Evolutionary conservation across 805 yeast genomes (phyloP).

Genomic region (Clavispora vitiphila): DNA sequence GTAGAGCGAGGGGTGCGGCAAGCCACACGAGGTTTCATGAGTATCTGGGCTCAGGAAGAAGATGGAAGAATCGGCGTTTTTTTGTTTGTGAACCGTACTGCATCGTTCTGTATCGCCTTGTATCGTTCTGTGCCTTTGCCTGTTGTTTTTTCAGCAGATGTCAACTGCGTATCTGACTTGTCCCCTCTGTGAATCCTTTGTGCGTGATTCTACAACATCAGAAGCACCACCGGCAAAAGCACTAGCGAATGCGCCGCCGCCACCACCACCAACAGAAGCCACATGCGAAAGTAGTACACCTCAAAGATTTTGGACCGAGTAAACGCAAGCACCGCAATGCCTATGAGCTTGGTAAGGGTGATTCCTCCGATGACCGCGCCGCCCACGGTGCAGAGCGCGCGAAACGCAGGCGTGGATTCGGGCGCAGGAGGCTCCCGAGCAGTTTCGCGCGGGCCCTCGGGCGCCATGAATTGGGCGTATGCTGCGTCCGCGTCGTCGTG

Average conservation of each 20-base stretch:
- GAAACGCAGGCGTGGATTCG: slow-evolving; percentile 29
- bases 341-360: slow-evolving; percentile 82
- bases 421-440: slow-evolving; percentile 6
- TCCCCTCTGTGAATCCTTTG: too few species aligned
- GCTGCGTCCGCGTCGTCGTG: slow-evolving; percentile 12
- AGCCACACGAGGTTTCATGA: too few species aligned
- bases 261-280: slow-evolving; percentile 72
- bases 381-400: slow-evolving; percentile 75
- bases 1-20: background rate
- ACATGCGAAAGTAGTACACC: slow-evolving; percentile 90
- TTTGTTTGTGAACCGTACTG: too few species aligned
- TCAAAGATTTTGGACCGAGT: slow-evolving; percentile 86
- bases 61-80: too few species aligned
- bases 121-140: too few species aligned
- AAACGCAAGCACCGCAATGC: slow-evolving; percentile 81
- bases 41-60: too few species aligned
- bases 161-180: too few species aligned
- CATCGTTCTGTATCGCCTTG: too few species aligned
- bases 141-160: too few species aligned
- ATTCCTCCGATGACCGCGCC: slow-evolving; percentile 89
- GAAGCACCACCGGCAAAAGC: slow-evolving; percentile 70
- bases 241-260: slow-evolving; percentile 78
- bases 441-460: background rate
- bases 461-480: slow-evolving; percentile 14
- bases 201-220: too few species aligned